Evolutionary conservation across 176 grass and related monocot genomes (phyloP).

Genomic region (Panicum miliaceum): DNA sequence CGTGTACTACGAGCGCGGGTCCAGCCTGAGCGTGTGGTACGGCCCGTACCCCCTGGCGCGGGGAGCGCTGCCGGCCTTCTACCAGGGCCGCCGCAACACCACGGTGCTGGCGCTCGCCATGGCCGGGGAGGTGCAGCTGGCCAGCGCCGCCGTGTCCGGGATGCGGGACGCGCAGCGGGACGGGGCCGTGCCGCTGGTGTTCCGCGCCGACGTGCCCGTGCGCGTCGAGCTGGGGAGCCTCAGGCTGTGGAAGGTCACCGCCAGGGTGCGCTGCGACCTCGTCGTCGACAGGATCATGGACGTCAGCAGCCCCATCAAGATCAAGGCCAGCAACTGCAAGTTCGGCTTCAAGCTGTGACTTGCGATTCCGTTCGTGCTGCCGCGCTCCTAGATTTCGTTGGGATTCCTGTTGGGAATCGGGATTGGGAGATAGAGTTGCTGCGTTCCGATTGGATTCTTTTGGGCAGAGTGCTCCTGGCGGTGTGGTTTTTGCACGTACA

Average conservation of each 20-base stretch:
- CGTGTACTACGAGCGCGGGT: constrained; percentile 69
- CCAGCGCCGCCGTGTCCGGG: constrained; percentile 41
- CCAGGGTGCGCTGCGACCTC: constrained; percentile 69
- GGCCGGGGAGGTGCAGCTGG: constrained; percentile 63
- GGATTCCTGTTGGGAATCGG: neutral
- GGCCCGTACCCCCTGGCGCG: constrained; percentile 33
- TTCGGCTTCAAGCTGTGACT: constrained; percentile 71
- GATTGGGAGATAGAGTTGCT: neutral
- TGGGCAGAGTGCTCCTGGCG: constrained; percentile 10
- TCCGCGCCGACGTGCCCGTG: constrained; percentile 77
- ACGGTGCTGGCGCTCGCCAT: constrained; percentile 63
- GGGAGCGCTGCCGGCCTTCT: constrained; percentile 68
- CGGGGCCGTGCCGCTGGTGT: constrained; percentile 65
- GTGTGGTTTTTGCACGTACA: constrained; percentile 26
- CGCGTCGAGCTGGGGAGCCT: constrained; percentile 58
- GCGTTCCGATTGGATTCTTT: constrained; percentile 32
- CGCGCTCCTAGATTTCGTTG: neutral
- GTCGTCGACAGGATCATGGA: constrained; percentile 79
- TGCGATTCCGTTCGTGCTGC: neutral
- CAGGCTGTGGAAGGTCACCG: constrained; percentile 71
- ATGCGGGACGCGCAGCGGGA: constrained; percentile 60
- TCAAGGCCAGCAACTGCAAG: constrained; percentile 94
- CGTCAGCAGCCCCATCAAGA: constrained; percentile 69
- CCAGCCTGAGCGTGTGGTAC: constrained; percentile 66
- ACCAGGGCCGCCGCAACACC: constrained; percentile 83